Base-by-base conservation (phyloP, 768 basidiomycete genomes). In the Lanmaoa pseudosensibilis region DNA sequence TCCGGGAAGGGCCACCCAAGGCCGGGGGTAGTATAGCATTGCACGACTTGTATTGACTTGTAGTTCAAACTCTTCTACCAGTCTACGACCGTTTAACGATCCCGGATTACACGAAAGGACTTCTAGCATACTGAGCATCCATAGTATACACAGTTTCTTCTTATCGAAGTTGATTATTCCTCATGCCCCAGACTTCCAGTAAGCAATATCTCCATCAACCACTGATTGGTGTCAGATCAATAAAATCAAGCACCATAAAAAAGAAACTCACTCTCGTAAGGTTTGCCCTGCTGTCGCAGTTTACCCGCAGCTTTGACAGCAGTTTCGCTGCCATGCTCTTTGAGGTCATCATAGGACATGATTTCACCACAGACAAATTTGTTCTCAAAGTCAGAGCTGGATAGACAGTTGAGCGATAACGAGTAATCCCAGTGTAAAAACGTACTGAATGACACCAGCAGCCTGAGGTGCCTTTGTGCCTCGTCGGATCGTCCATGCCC, bases 351-450 rank as follows among this genome's bases (percentile, higher is more conserved):
- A 66, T 86, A 97, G 1, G 85, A 68, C 94, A 98, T 96, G 70
- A 98, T 96, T 75, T 98, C 96, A 73, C 94, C 94, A 60, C 94
- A 97, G 23, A 98, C 90, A 64, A 97, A 97, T 75, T 97, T 95
- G 74, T 96, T 92, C 78, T 98, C 94, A 69, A 98, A 98, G 75
- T 98, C 95, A 50, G 92, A 88, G 80, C 90, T 92, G 57, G 36
- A 49, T 39, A 19, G 9, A 40, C 21, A 19, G 39, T 39, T 52
- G 19, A 59, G 55, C 13, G 30, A 5, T 23, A 23, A 43, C 19
- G 5, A 18, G 33, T 16, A 25, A 38, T 15, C 6, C 25, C 12
- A n/a, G 6, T 25, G 9, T n/a, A 18, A 45, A 19, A 13, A 79
- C 89, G 49, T 68, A 93, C 89, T 98, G 96, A 68, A 98, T 98